phyloP scores from a whole-genome alignment of 148 eudicot genomes.

The Heliosperma pusillum region DNA sequence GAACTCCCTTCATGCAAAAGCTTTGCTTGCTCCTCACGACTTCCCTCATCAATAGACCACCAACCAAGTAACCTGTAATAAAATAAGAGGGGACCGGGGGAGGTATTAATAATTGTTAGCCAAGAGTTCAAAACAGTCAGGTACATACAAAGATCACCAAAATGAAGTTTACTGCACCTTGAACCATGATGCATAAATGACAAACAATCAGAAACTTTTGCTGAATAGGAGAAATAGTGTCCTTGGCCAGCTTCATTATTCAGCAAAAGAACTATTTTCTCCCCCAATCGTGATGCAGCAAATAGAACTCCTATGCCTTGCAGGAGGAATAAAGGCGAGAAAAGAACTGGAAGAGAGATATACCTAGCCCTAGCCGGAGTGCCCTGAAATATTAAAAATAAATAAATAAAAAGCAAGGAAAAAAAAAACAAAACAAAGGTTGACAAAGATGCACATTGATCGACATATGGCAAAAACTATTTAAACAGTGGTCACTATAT shows the following conservation, averaged over 20 bases:
- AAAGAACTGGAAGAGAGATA: conserved; percentile 68
- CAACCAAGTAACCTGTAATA: conserved; percentile 78
- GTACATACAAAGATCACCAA: not conserved
- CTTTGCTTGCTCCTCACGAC: conserved; percentile 91
- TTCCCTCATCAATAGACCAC: conserved; percentile 99
- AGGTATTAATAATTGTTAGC: not conserved
- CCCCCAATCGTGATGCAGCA: conserved; percentile 59
- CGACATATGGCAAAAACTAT: not conserved
- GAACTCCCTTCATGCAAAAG: conserved; percentile 62
- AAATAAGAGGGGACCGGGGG: not conserved
- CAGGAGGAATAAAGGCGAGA: conserved; percentile 77
- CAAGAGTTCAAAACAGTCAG: not conserved
- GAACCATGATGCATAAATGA: conserved; percentile 89
- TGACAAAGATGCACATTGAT: not conserved
- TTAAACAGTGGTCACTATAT: not conserved
- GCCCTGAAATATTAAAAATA: conserved; percentile 50
- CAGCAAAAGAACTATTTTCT: conserved; percentile 61
- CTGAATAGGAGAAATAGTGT: conserved; percentile 56
- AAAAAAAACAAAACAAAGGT: too few relatives aligned
- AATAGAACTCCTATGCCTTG: conserved; percentile 76
- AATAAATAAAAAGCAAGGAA: not conserved
- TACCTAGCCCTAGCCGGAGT: conserved; percentile 67
- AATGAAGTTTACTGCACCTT: conserved; percentile 39
- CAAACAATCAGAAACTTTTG: conserved; percentile 64
- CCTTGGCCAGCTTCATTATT: conserved; percentile 51